Evolutionary conservation across 257 asterid genomes (phyloP), one percentile per base, ranked within the genome.

Genomic region (Solanum boliviense): DNA sequence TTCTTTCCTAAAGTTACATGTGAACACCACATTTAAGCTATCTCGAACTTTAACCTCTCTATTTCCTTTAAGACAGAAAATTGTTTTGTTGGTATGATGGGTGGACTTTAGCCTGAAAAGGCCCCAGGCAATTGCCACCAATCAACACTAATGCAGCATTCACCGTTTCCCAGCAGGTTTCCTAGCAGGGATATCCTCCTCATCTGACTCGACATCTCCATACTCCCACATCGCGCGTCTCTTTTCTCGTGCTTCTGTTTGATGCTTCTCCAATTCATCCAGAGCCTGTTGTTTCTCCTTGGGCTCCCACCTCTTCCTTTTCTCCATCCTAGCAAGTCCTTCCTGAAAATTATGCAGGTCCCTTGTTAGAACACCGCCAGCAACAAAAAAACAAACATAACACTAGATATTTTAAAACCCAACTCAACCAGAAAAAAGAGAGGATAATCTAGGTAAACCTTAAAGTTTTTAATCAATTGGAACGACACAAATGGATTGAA

Each of bases 201-300:
- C 99, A 29, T 97, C 99, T 0, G 99, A 97, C 87, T 95, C 94
- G 39, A 97, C 92, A 89, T 97, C 98, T 13, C 99, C 99, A 4
- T 96, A 97, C 91, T 97, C 99, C 99, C 99, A 97, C 99, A 97
- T 97, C 9, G 96, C 96, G 1, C 88, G 92, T 27, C 99, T 92
- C 91, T 92, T 90, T 58, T 87, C 88, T 1, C 95, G 95, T 27
- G 99, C 99, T 90, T 94, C 98, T 1, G 89, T 88, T 92, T 97
- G 96, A 92, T 87, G 91, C 83, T 91, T 95, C 38, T 96, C 99
- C 93, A 97, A 83, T 71, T 93, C 99, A 60, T 96, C 99, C 84
- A 96, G 70, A 27, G 86, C 91, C 70, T 23, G 89, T 68, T 95
- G 71, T 20, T 82, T 82, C 31, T 82, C 86, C 44, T 95, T 89